phyloP scores from a whole-genome alignment of 2,329 filamentous ascomycete genomes.

The Didymella pomorum region DNA sequence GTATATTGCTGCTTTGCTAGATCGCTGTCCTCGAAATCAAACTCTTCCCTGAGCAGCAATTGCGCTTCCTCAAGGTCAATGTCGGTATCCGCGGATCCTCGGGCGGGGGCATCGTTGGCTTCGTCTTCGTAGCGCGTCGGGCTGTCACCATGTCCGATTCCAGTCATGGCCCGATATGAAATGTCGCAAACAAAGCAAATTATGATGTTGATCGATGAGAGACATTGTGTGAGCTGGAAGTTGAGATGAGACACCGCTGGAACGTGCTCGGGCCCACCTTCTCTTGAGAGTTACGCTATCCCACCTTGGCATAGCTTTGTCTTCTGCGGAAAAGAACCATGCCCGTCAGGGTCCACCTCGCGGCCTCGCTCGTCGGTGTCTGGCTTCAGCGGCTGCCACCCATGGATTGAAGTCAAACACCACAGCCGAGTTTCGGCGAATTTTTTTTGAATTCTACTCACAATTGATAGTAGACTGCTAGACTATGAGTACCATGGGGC shows the following conservation, averaged over 20 bases:
- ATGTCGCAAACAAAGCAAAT: background rate
- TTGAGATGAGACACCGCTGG: constrained; percentile 15
- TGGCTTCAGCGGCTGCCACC: no score
- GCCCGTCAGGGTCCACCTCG: no score
- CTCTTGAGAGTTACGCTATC: background rate
- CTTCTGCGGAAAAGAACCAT: background rate
- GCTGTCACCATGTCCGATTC: background rate
- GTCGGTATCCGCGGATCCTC: constrained; percentile 25
- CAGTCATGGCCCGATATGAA: constrained; percentile 1
- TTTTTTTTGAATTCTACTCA: no score
- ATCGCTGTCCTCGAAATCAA: constrained; percentile 36
- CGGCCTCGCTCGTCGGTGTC: no score
- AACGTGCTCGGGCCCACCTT: constrained; percentile 12
- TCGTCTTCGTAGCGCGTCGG: constrained; percentile 16
- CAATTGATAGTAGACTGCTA: no score
- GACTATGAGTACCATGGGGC: no score
- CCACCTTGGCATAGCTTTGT: background rate
- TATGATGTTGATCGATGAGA: constrained; percentile 1
- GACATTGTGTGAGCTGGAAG: constrained; percentile 9
- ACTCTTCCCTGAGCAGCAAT: constrained; percentile 36
- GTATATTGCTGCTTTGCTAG: constrained; percentile 3
- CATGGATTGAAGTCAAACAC: no score
- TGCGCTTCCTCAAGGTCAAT: constrained; percentile 37
- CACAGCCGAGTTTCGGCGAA: no score
- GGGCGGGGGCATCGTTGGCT: constrained; percentile 14